Evolutionary conservation across 805 yeast species (phyloP).

Genomic region (Kluyveromyces dobzhanskii): DNA sequence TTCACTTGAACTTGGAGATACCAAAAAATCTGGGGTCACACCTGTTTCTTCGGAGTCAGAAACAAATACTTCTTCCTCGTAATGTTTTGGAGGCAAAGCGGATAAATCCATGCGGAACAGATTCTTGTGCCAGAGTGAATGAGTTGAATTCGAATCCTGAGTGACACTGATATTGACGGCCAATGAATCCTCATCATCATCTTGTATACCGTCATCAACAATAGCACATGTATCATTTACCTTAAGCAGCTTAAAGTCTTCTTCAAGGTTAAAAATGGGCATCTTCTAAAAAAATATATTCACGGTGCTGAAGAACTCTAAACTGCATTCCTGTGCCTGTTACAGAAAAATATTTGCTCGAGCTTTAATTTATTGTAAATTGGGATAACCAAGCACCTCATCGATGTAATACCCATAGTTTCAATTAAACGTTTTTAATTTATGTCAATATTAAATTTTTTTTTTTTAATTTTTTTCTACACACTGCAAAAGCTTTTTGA

Average conservation of each 20-base stretch:
- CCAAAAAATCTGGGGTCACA: neutral
- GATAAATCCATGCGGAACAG: slow-evolving; percentile 6
- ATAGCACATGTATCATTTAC: slow-evolving; percentile 11
- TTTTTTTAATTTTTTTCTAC: no score
- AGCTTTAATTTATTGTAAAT: no score
- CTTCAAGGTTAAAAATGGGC: slow-evolving; percentile 11
- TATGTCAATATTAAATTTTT: no score
- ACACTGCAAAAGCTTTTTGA: no score
- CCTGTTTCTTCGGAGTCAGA: neutral
- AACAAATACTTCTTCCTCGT: neutral
- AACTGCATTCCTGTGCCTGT: no score
- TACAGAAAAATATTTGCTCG: no score
- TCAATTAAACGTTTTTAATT: no score
- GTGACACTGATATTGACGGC: slow-evolving; percentile 1
- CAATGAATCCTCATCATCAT: neutral
- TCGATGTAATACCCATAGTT: no score
- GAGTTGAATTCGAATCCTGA: no score
- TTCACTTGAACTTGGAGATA: slow-evolving; percentile 14
- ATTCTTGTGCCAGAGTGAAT: slow-evolving; percentile 9
- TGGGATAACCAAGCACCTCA: no score
- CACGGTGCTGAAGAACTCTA: no score
- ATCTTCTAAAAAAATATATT: slow-evolving; percentile 6
- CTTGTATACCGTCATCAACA: slow-evolving; percentile 7
- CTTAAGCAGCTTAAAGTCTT: slow-evolving; percentile 10
- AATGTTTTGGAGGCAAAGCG: slow-evolving; percentile 2